Evolutionary conservation across 2,329 filamentous ascomycete species (phyloP).

Genomic region (Phoma sp.): DNA sequence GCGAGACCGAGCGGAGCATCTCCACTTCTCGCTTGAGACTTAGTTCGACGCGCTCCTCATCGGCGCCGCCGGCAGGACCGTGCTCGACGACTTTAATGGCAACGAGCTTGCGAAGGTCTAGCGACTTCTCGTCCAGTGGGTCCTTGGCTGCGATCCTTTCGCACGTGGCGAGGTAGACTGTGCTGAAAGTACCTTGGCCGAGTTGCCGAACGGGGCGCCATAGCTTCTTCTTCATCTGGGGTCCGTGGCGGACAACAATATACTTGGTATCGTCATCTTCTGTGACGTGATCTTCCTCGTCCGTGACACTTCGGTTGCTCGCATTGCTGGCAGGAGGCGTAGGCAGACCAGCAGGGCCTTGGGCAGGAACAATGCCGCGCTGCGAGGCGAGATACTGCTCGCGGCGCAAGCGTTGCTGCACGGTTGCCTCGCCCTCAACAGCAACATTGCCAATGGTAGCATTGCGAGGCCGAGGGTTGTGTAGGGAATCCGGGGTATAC

Average conservation of each 20-base stretch:
- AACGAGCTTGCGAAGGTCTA: slow-evolving; percentile 80
- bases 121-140: slow-evolving; percentile 56
- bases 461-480: slow-evolving; percentile 72
- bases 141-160: slow-evolving; percentile 61
- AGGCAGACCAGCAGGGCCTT: slow-evolving; percentile 56
- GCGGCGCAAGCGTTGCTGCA: slow-evolving; percentile 68
- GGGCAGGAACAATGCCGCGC: slow-evolving; percentile 73
- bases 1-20: slow-evolving; percentile 85
- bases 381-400: slow-evolving; percentile 83
- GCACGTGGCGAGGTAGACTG: slow-evolving; percentile 88
- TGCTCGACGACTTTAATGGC: slow-evolving; percentile 96
- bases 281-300: slow-evolving; percentile 62
- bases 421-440: slow-evolving; percentile 57
- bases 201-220: slow-evolving; percentile 84
- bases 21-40: slow-evolving; percentile 94
- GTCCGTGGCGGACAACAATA: slow-evolving; percentile 60
- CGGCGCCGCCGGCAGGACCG: slow-evolving; percentile 90
- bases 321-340: slow-evolving; percentile 80
- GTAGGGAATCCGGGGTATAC: slow-evolving; percentile 76
- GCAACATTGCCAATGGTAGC: slow-evolving; percentile 66
- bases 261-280: slow-evolving; percentile 54
- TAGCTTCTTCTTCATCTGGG: slow-evolving; percentile 73
- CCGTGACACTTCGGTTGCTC: slow-evolving; percentile 62
- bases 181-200: slow-evolving; percentile 94
- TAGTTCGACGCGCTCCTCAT: slow-evolving; percentile 91